Evolutionary conservation across 805 yeast genomes (phyloP).

Genomic region (Suhomyces emberorum): DNA sequence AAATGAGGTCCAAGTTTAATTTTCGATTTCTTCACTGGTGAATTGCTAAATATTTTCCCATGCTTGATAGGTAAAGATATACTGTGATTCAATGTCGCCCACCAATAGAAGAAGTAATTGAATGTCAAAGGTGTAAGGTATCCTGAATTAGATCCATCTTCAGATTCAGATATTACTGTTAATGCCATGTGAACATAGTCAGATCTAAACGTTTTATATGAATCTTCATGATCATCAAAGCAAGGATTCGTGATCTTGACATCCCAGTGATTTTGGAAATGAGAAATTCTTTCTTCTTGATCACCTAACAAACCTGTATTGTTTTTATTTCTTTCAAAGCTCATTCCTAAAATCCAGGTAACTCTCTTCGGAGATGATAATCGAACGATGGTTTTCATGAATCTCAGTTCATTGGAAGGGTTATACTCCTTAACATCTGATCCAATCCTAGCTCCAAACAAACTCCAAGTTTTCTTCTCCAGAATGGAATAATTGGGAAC

Average conservation of each 20-base stretch:
- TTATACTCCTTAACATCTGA: slow-evolving; percentile 12
- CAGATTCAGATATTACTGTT: slow-evolving; percentile 33
- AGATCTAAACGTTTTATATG: slow-evolving; percentile 76
- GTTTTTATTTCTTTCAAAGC: slow-evolving; percentile 61
- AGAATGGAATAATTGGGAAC: slow-evolving; percentile 47
- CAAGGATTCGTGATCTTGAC: slow-evolving; percentile 58
- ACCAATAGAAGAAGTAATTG: slow-evolving; percentile 41
- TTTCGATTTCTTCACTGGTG: slow-evolving; percentile 18
- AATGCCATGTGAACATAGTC: slow-evolving; percentile 65
- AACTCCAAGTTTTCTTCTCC: slow-evolving; percentile 37
- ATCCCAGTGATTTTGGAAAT: slow-evolving; percentile 61
- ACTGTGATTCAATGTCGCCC: slow-evolving; percentile 33
- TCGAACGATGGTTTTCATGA: slow-evolving; percentile 48
- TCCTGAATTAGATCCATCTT: slow-evolving; percentile 31
- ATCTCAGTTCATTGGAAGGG: slow-evolving; percentile 27
- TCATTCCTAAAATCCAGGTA: slow-evolving; percentile 71
- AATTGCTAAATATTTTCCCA: slow-evolving; percentile 30
- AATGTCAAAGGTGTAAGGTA: slow-evolving; percentile 39
- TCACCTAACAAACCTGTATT: slow-evolving; percentile 27
- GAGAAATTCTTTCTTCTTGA: slow-evolving; percentile 41
- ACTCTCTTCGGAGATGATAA: slow-evolving; percentile 60
- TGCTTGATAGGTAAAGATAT: slow-evolving; percentile 34
- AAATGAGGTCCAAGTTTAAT: slow-evolving; percentile 39
- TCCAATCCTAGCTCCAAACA: slow-evolving; percentile 13
- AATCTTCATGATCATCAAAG: slow-evolving; percentile 63